Evolutionary conservation across 441 rosid genomes (phyloP), one percentile per base, ranked within the genome.

Genomic region (Mallotus japonicus): DNA sequence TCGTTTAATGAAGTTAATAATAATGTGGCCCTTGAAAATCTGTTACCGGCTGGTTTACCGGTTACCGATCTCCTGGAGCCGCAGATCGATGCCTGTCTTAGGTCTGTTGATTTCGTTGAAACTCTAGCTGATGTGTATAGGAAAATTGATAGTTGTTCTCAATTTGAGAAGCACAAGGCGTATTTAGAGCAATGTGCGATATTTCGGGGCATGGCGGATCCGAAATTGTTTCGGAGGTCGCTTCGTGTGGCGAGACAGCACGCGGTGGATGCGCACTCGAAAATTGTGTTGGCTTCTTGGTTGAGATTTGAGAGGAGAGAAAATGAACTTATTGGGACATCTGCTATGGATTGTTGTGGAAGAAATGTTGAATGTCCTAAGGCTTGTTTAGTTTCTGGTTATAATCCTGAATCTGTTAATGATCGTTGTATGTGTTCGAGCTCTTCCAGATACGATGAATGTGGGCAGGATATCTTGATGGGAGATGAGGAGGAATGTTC

Each of bases 221-320:
- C 89, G 8, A 93, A 95, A 78, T 61, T 93, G 71, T 88, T 89
- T 79, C 84, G 97, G 75, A 82, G 94, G 83, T 83, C 94, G 77
- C 93, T 93, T 56, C 89, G 88, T 14, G 71, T 80, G 0, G 88
- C 97, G 4, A 86, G 97, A 61, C 91, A 93, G 64, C 97, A 87
- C 54, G 89, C 98, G 0, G 84, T 84, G 0, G 98, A 92, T 47
- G 93, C 88, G 60, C 97, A 93, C 72, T 63, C 88, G 12, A 95
- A 93, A 73, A 82, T 93, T 19, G 95, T 95, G 13, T 69, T 95
- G 53, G 91, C 94, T 0, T 85, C 98, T 4, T 95, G 99, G 97
- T 81, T 95, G 70, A 78, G 97, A 54, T 95, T 50, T 56, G 98
- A 95, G 87, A 85, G 99, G 88, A 88, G 99, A 69, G 97, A 95